These are phyloP conservation scores for Bothriochloa decipiens DNA, from an alignment of 176 grass and related monocot species.

Conservation along the genomic window DNA sequence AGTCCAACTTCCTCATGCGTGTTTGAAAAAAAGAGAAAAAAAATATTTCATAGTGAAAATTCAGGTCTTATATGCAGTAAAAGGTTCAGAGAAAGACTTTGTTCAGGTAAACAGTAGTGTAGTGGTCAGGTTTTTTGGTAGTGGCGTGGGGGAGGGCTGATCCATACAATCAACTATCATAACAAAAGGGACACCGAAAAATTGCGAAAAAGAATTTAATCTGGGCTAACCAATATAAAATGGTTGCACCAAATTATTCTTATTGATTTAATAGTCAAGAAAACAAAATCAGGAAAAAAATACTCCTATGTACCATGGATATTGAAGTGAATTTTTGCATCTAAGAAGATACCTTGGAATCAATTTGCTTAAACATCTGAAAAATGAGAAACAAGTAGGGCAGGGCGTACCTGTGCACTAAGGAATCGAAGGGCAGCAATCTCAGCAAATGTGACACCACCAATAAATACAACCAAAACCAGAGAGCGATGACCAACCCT, in stretches of 20 bases:
- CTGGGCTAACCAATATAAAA: background rate
- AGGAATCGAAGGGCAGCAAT: conserved; percentile 95
- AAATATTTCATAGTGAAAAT: background rate
- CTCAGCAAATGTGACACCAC: conserved; percentile 87
- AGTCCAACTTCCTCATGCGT: background rate
- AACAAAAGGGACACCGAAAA: background rate
- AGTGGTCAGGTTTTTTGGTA: background rate
- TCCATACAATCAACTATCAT: background rate
- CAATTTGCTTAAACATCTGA: conserved; percentile 9
- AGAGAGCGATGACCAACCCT: conserved; percentile 78
- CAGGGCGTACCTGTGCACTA: conserved; percentile 73
- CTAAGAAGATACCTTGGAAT: conserved; percentile 10
- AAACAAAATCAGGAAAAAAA: background rate
- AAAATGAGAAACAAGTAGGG: conserved; percentile 4
- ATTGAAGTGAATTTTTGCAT: conserved; percentile 3
- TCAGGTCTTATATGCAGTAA: background rate
- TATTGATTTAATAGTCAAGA: background rate
- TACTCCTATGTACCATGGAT: conserved; percentile 1
- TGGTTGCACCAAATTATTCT: background rate
- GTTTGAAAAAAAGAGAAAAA: background rate
- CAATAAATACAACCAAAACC: conserved; percentile 86
- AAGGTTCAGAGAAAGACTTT: background rate
- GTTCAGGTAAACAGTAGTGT: background rate
- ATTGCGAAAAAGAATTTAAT: background rate
- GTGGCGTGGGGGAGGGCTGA: background rate